Percentiles rank a stretch among this genome's conserved stretches.
phyloP scores from a whole-genome alignment of 78 protist genomes.

The Guillardia theta region DNA sequence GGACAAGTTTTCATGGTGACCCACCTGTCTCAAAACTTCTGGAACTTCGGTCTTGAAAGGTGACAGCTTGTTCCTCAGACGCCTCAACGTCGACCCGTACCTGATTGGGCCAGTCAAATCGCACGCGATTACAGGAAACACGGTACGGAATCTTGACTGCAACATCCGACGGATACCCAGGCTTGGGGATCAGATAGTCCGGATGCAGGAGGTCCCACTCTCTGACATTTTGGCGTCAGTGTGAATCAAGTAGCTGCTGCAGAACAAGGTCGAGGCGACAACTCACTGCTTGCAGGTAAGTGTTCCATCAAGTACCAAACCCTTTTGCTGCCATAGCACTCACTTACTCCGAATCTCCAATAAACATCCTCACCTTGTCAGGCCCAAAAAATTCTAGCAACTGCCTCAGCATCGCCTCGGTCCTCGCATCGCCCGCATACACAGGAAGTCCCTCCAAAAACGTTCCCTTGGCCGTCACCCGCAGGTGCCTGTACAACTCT shows the following conservation, averaged over 20 bases:
- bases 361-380: neutral
- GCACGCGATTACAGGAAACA: too few relatives aligned
- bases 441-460: conserved; percentile 5
- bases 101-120: too few relatives aligned
- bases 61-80: neutral
- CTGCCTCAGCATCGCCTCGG: conserved; percentile 7
- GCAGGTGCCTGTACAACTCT: too few relatives aligned
- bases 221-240: neutral
- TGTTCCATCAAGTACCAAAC: neutral
- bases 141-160: neutral
- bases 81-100: neutral
- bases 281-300: neutral
- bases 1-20: too few relatives aligned
- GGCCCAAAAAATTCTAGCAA: neutral
- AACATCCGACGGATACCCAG: neutral
- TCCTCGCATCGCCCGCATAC: neutral
- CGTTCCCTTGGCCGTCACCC: neutral
- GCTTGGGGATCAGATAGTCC: conserved; percentile 18
- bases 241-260: neutral
- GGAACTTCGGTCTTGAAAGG: neutral
- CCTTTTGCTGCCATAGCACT: neutral
- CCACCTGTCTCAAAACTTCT: neutral
- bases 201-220: neutral
- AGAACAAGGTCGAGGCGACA: neutral
- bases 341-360: too few relatives aligned